Percentiles rank a stretch among this genome's conserved stretches.
Conservation (phyloP, 2,329 filamentous ascomycete species). For the Penicillium janthinellum region DNA sequence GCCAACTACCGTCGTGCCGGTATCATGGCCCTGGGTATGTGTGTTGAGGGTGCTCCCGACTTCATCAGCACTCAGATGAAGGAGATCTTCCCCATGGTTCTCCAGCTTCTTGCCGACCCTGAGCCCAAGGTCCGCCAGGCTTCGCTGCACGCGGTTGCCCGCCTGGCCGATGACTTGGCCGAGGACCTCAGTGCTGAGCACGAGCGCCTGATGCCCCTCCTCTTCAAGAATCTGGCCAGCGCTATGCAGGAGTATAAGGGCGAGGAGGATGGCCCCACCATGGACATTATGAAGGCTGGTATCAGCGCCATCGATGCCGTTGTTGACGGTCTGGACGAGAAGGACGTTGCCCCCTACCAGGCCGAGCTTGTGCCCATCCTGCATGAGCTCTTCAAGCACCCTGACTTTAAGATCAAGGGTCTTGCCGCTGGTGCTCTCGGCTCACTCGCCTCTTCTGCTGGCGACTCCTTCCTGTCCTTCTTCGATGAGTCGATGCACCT, state of each 20-base stretch:
- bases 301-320: slow-evolving; percentile 90
- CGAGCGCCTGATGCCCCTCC: slow-evolving; percentile 75
- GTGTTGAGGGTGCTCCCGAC: slow-evolving; percentile 93
- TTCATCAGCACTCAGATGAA: slow-evolving; percentile 93
- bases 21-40: slow-evolving; percentile 89
- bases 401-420: slow-evolving; percentile 86
- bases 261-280: slow-evolving; percentile 69
- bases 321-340: slow-evolving; percentile 74
- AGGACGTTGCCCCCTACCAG: slow-evolving; percentile 80
- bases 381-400: slow-evolving; percentile 78
- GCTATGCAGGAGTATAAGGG: slow-evolving; percentile 69
- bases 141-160: slow-evolving; percentile 81
- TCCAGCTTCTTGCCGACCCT: slow-evolving; percentile 80
- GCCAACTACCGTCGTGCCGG: slow-evolving; percentile 83
- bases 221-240: slow-evolving; percentile 86
- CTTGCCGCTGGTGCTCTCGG: slow-evolving; percentile 86
- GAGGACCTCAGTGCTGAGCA: slow-evolving; percentile 89
- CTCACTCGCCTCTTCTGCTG: slow-evolving; percentile 83
- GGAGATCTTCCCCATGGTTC: slow-evolving; percentile 79
- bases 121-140: slow-evolving; percentile 83
- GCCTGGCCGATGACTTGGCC: slow-evolving; percentile 88
- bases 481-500: slow-evolving; percentile 88
- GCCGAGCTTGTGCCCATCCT: slow-evolving; percentile 81
- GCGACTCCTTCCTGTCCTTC: slow-evolving; percentile 83
- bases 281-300: slow-evolving; percentile 84